phyloP scores from a whole-genome alignment of 306 rosid genomes.

The Lithocarpus polystachyus region DNA sequence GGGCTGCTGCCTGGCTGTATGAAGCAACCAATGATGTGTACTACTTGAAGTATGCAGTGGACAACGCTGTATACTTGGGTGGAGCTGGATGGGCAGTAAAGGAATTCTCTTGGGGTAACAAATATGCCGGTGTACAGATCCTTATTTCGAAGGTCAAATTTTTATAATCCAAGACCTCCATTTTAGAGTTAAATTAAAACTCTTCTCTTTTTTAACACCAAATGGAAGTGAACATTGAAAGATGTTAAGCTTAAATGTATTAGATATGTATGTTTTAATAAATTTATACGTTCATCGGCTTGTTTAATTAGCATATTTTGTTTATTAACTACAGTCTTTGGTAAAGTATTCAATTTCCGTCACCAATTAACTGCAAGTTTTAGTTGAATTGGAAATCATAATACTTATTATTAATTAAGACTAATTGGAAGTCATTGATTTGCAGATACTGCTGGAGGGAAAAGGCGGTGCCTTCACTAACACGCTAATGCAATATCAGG shows the following conservation, averaged over 20 bases:
- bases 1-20: conserved; percentile 89
- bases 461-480: conserved; percentile 52
- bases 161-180: background rate
- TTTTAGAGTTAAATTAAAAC: background rate
- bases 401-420: background rate
- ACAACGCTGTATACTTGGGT: conserved; percentile 71
- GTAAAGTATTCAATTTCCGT: background rate
- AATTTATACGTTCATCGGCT: too few species aligned
- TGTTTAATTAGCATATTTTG: too few species aligned
- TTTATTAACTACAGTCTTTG: background rate
- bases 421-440: background rate
- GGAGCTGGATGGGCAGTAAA: conserved; percentile 87
- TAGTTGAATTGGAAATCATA: background rate
- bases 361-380: background rate
- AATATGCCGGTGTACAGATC: conserved; percentile 79
- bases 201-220: background rate
- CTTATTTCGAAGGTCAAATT: conserved; percentile 67
- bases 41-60: conserved; percentile 73
- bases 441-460: conserved; percentile 70
- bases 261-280: too few species aligned
- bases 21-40: conserved; percentile 64
- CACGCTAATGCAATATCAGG: conserved; percentile 72
- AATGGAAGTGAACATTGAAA: background rate
- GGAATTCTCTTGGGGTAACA: conserved; percentile 94
- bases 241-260: too few species aligned